Evolutionary conservation across 176 grass and related monocot species (phyloP).

Genomic region (Eleusine indica): DNA sequence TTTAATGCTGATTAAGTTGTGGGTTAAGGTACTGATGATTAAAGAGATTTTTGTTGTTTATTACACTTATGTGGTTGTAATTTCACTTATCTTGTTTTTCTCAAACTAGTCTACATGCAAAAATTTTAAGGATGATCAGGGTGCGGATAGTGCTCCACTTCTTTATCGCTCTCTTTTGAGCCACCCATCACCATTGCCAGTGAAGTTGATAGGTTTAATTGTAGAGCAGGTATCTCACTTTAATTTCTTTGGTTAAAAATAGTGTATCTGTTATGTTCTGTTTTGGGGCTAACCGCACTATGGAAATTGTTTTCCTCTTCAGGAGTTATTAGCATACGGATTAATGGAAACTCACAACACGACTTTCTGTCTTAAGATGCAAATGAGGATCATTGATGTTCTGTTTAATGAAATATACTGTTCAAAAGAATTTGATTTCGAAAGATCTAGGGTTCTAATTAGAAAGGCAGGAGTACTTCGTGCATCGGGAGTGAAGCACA

Average conservation of each 20-base stretch:
- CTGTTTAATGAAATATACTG: constrained; percentile 74
- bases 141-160: constrained; percentile 49
- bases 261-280: constrained; percentile 13
- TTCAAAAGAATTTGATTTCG: constrained; percentile 55
- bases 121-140: constrained; percentile 48
- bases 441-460: constrained; percentile 74
- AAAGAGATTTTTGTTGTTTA: background rate
- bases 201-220: constrained; percentile 63
- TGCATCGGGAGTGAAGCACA: constrained; percentile 55
- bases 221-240: constrained; percentile 70
- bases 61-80: constrained; percentile 15
- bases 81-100: constrained; percentile 34
- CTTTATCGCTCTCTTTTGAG: constrained; percentile 57
- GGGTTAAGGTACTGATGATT: constrained; percentile 73
- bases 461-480: constrained; percentile 64
- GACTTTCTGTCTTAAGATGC: constrained; percentile 62
- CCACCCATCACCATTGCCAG: constrained; percentile 44
- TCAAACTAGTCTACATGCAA: constrained; percentile 54
- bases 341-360: constrained; percentile 49
- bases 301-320: constrained; percentile 25
- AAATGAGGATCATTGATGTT: constrained; percentile 66
- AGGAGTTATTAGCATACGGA: constrained; percentile 74
- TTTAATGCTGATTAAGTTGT: constrained; percentile 65
- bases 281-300: constrained; percentile 16
- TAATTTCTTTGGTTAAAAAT: constrained; percentile 32